These are phyloP conservation scores for Thraustochytrium sp. DNA, from an alignment of 352 stramenopile species.

Conservation along the genomic window DNA sequence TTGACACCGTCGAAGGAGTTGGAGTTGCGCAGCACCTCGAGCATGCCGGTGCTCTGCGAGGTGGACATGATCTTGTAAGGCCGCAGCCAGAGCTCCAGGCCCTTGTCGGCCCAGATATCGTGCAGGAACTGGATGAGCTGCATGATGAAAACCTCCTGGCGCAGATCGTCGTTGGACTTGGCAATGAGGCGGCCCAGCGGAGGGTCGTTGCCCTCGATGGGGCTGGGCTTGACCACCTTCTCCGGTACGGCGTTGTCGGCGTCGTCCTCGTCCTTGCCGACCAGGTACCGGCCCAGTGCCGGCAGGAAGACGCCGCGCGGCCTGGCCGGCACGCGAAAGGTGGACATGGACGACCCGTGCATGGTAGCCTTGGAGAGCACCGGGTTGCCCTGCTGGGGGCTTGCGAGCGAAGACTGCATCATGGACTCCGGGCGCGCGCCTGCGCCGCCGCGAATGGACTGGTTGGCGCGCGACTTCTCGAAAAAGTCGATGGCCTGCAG, in stretches of 20 bases:
- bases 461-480: no score
- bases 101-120: conserved; percentile 71
- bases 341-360: neutral
- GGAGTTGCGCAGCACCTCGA: conserved; percentile 51
- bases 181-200: conserved; percentile 81
- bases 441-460: no score
- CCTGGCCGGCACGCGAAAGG: neutral
- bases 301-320: neutral
- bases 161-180: conserved; percentile 95
- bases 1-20: conserved; percentile 51
- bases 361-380: neutral
- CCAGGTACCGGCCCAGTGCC: neutral
- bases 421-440: no score
- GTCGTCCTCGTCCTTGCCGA: conserved; percentile 52
- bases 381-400: no score
- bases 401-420: no score
- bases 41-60: conserved; percentile 47
- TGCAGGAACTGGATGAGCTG: conserved; percentile 95
- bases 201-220: neutral
- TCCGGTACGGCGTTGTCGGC: conserved; percentile 52
- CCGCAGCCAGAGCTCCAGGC: conserved; percentile 42
- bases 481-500: neutral
- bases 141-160: conserved; percentile 95
- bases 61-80: conserved; percentile 51
- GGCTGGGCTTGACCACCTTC: neutral